Evolutionary conservation across 352 stramenopile genomes (phyloP).

Genomic region (Bremia lactucae): DNA sequence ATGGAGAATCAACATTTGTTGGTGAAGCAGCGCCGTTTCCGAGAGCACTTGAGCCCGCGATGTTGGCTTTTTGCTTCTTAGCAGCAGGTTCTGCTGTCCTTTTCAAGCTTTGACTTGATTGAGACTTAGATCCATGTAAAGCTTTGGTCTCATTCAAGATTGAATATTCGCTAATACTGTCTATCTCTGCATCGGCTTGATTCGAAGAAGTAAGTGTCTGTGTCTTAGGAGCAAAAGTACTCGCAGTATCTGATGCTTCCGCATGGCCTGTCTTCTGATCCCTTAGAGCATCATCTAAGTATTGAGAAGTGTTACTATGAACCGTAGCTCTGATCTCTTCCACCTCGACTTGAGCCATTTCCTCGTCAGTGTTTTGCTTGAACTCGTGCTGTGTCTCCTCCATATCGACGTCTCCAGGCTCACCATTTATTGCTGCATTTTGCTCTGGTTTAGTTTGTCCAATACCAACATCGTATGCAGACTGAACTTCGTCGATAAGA

Average conservation of each 20-base stretch:
- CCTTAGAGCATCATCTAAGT: too few relatives aligned
- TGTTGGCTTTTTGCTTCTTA: slow-evolving; percentile 36
- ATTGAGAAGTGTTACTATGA: too few relatives aligned
- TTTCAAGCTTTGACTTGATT: slow-evolving; percentile 6
- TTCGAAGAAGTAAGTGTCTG: not conserved
- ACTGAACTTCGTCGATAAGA: too few relatives aligned
- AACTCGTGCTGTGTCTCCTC: not conserved
- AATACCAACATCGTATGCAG: too few relatives aligned
- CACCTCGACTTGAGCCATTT: slow-evolving; percentile 1
- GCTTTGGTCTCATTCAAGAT: slow-evolving; percentile 20
- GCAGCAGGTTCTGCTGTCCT: slow-evolving; percentile 2
- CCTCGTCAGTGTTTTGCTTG: slow-evolving; percentile 1
- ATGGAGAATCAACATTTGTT: slow-evolving; percentile 11
- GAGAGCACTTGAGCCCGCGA: not conserved
- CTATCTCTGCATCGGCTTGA: not conserved
- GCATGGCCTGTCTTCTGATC: too few relatives aligned
- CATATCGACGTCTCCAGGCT: slow-evolving; percentile 12
- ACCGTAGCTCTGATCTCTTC: too few relatives aligned
- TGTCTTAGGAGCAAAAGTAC: not conserved
- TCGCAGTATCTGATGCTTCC: not conserved
- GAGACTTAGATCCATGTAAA: not conserved
- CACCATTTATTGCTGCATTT: not conserved
- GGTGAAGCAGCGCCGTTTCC: slow-evolving; percentile 3
- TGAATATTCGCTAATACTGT: slow-evolving; percentile 3
- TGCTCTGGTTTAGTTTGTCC: too few relatives aligned